Conservation (phyloP, 176 grass and related monocot species). For the Carex kokanica region DNA sequence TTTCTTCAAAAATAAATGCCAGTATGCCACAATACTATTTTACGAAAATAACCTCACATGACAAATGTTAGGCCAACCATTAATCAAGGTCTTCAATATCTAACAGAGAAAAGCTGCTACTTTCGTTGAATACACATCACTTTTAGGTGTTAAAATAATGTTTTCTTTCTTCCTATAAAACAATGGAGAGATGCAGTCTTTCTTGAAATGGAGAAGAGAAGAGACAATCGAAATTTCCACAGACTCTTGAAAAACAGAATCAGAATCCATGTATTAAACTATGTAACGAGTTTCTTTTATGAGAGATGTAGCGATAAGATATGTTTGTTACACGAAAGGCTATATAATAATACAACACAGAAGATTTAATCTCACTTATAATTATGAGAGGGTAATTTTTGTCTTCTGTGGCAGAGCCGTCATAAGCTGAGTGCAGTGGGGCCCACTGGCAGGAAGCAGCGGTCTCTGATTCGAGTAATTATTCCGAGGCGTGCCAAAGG, state of each 20-base stretch:
- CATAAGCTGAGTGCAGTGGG: background rate
- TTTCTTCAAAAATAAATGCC: background rate
- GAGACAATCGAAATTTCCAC: background rate
- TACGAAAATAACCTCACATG: background rate
- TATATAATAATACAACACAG: background rate
- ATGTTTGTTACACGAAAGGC: background rate
- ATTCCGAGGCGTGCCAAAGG: slow-evolving; percentile 13
- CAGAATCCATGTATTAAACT: background rate
- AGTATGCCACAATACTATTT: background rate
- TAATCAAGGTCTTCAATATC: background rate
- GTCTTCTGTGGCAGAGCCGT: slow-evolving; percentile 20
- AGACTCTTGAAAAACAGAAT: background rate
- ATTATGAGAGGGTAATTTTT: slow-evolving; percentile 15
- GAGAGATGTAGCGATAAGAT: background rate
- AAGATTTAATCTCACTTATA: background rate
- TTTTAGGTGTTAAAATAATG: background rate
- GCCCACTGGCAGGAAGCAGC: background rate
- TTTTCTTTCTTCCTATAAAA: background rate
- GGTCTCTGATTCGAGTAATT: slow-evolving; percentile 12
- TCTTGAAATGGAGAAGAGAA: background rate
- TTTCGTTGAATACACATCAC: background rate
- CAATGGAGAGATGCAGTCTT: background rate
- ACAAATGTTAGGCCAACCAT: background rate
- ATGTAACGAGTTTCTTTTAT: background rate
- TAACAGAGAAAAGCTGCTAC: background rate